Conservation (phyloP, 2,329 filamentous ascomycete genomes). For the Penicillium sclerotiorum region DNA sequence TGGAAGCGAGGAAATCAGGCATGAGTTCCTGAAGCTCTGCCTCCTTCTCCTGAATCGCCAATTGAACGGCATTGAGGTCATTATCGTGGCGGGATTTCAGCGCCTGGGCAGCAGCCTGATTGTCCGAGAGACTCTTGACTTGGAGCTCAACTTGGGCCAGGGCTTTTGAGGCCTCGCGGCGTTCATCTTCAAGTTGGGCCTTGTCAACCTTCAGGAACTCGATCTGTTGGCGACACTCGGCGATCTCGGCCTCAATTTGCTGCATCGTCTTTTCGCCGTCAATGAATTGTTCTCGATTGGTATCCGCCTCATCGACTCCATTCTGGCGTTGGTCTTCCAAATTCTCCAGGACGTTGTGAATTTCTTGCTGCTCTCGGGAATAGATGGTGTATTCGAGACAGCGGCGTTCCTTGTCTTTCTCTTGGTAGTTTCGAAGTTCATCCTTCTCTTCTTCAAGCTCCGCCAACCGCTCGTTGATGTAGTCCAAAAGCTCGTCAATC, state of each 20-base stretch:
- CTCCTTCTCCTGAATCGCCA: constrained; percentile 75
- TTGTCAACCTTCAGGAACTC: constrained; percentile 85
- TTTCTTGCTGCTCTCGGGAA: constrained; percentile 80
- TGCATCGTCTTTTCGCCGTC: constrained; percentile 78
- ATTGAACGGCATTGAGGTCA: constrained; percentile 71
- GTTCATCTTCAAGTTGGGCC: constrained; percentile 84
- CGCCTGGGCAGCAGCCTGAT: constrained; percentile 75
- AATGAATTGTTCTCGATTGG: constrained; percentile 74
- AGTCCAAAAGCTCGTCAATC: constrained; percentile 88
- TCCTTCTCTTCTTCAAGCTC: constrained; percentile 98
- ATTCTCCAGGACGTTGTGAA: constrained; percentile 75
- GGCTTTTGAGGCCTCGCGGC: constrained; percentile 75
- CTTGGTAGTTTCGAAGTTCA: constrained; percentile 89
- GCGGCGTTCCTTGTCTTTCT: constrained; percentile 87
- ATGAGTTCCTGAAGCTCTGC: constrained; percentile 72
- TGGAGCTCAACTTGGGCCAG: constrained; percentile 86
- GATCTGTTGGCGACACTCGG: constrained; percentile 76
- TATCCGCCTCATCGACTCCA: constrained; percentile 81
- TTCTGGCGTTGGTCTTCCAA: constrained; percentile 81
- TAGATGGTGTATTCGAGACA: constrained; percentile 96
- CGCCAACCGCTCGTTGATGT: constrained; percentile 84
- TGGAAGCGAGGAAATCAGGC: constrained; percentile 74
- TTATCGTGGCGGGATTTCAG: constrained; percentile 69
- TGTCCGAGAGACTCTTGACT: constrained; percentile 79
- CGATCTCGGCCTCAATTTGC: constrained; percentile 76